phyloP scores from a whole-genome alignment of 768 basidiomycete genomes.

The Lactarius tabidus region DNA sequence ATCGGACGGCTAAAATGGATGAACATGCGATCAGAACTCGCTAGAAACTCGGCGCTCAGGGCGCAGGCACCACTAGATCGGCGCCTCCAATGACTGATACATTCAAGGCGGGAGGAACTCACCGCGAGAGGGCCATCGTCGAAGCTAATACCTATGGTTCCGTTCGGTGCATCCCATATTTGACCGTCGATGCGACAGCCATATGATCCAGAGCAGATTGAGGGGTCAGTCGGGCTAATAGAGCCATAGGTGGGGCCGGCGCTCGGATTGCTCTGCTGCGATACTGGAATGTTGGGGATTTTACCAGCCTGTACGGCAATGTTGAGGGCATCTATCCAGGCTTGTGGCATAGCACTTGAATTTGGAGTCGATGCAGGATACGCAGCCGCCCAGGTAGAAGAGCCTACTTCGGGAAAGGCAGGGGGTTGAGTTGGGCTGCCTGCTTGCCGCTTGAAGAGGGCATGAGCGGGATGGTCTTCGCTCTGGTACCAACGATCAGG shows the following conservation, averaged over 20 bases:
- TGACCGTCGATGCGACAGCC: constrained; percentile 32
- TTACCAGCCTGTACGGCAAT: constrained; percentile 33
- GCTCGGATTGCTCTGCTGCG: constrained; percentile 29
- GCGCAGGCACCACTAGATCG: background rate
- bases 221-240: constrained; percentile 26
- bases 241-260: constrained; percentile 23
- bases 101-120: background rate
- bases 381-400: constrained; percentile 32
- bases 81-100: background rate
- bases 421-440: constrained; percentile 1
- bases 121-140: constrained; percentile 38
- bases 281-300: constrained; percentile 36
- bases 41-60: no score
- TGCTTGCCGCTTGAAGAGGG: constrained; percentile 29
- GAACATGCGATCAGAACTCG: background rate
- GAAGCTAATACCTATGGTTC: constrained; percentile 34
- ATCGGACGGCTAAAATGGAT: constrained; percentile 26
- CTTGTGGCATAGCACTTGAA: constrained; percentile 32
- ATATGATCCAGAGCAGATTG: constrained; percentile 38
- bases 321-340: constrained; percentile 41
- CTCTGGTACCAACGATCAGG: constrained; percentile 30
- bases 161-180: constrained; percentile 40
- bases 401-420: constrained; percentile 26
- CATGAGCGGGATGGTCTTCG: constrained; percentile 27
- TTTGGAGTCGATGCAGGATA: constrained; percentile 35